Evolutionary conservation across 192 early-diverging fungal genomes (phyloP).

Genomic region (Lobosporangium transversale): DNA sequence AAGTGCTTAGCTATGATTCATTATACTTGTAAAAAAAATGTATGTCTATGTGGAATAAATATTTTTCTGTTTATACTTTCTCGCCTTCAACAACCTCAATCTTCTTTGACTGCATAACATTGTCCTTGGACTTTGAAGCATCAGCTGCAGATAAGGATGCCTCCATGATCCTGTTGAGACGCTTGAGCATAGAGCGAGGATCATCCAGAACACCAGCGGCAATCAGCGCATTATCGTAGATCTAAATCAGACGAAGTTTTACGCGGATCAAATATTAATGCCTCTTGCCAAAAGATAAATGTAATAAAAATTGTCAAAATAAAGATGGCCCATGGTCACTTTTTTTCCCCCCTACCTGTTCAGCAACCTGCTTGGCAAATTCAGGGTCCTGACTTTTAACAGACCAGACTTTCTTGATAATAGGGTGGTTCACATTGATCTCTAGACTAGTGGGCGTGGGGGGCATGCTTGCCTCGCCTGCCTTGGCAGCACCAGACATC

Average conservation of each 20-base stretch:
- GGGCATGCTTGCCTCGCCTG: conserved; percentile 57
- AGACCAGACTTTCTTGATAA: conserved; percentile 72
- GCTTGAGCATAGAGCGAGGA: conserved; percentile 79
- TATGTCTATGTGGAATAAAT: too few species aligned
- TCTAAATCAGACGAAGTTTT: conserved; percentile 20
- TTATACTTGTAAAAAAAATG: too few species aligned
- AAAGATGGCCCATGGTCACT: too few species aligned
- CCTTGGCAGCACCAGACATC: conserved; percentile 66
- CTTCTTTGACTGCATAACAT: conserved; percentile 48
- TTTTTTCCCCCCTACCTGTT: too few species aligned
- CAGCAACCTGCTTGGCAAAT: conserved; percentile 72
- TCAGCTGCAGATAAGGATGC: conserved; percentile 25
- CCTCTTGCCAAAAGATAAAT: too few species aligned
- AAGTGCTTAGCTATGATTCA: too few species aligned
- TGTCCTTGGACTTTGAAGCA: conserved; percentile 23
- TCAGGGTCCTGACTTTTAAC: conserved; percentile 67
- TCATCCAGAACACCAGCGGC: conserved; percentile 83
- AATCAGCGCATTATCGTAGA: conserved; percentile 80
- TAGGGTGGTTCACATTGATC: conserved; percentile 75
- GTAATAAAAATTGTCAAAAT: neutral
- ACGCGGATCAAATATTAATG: too few species aligned
- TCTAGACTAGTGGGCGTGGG: conserved; percentile 75
- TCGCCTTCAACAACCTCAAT: conserved; percentile 50
- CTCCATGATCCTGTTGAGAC: conserved; percentile 70
- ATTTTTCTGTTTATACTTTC: conserved; percentile 32